phyloP scores from a whole-genome alignment of 2,329 filamentous ascomycete genomes.

The Verticillium klebahnii region DNA sequence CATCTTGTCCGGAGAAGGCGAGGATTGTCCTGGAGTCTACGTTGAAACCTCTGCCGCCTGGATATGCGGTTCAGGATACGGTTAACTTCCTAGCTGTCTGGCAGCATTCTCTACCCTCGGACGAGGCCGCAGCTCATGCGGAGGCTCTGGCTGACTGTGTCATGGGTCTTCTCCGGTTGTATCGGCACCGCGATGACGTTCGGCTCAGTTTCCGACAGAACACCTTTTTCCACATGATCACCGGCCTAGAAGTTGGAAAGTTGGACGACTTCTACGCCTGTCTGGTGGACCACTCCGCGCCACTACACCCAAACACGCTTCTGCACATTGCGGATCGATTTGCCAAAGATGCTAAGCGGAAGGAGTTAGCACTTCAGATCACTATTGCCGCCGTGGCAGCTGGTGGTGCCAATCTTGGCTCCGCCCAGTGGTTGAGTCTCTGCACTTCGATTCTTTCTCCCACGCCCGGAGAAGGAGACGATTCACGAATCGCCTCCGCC shows the following conservation, averaged over 20 bases:
- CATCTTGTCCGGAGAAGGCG: conserved; percentile 24
- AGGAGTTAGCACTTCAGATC: conserved; percentile 38
- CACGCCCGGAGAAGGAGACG: conserved; percentile 22
- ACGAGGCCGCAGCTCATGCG: conserved; percentile 1
- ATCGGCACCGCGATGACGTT: conserved; percentile 18
- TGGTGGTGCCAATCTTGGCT: conserved; percentile 39
- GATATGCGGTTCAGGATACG: conserved; percentile 32
- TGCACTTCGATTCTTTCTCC: conserved; percentile 55
- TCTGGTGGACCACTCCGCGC: conserved; percentile 21
- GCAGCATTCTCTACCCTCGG: neutral
- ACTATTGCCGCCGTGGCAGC: conserved; percentile 27
- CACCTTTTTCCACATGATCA: conserved; percentile 20
- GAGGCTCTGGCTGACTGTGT: conserved; percentile 17
- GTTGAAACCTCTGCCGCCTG: conserved; percentile 26
- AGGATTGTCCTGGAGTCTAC: conserved; percentile 30
- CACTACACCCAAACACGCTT: conserved; percentile 36
- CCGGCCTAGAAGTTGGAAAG: neutral
- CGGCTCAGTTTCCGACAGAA: conserved; percentile 28
- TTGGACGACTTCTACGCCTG: conserved; percentile 27
- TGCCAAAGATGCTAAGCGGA: conserved; percentile 32
- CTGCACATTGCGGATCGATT: conserved; percentile 44
- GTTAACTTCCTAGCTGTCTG: conserved; percentile 24
- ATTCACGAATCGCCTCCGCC: conserved; percentile 37
- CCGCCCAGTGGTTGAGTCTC: conserved; percentile 42
- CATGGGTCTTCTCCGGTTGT: conserved; percentile 3